Conservation (phyloP, 2,329 filamentous ascomycete genomes). For the Fusarium algeriense region DNA sequence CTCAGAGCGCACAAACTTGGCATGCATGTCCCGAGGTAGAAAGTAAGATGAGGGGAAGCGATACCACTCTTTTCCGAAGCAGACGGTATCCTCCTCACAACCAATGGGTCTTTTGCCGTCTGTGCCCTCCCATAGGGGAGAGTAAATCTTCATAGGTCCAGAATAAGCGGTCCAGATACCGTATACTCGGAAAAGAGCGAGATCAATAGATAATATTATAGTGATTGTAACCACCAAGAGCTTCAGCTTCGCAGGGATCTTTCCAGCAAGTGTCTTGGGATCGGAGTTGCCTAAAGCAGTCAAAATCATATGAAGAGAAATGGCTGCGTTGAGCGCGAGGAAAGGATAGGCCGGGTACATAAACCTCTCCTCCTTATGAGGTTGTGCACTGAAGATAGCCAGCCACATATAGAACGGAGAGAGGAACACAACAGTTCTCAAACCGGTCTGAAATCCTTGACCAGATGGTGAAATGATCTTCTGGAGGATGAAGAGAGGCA, state of each 20-base stretch:
- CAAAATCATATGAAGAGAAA: slow-evolving; percentile 84
- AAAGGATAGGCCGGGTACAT: slow-evolving; percentile 98
- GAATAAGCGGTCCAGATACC: slow-evolving; percentile 86
- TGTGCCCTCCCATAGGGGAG: slow-evolving; percentile 70
- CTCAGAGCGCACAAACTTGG: slow-evolving; percentile 91
- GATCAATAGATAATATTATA: slow-evolving; percentile 72
- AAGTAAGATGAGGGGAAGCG: slow-evolving; percentile 95
- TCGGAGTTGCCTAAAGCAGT: slow-evolving; percentile 78
- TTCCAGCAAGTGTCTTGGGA: slow-evolving; percentile 74
- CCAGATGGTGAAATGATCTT: slow-evolving; percentile 72
- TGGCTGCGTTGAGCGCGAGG: slow-evolving; percentile 86
- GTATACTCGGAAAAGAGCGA: slow-evolving; percentile 78
- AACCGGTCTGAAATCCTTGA: slow-evolving; percentile 74
- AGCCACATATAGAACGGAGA: slow-evolving; percentile 96
- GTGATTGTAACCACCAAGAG: slow-evolving; percentile 70
- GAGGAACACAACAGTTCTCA: slow-evolving; percentile 83
- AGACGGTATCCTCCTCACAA: slow-evolving; percentile 76
- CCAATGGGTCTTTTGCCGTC: slow-evolving; percentile 64
- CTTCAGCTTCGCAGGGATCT: slow-evolving; percentile 81
- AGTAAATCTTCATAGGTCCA: slow-evolving; percentile 80
- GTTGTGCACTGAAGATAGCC: slow-evolving; percentile 88
- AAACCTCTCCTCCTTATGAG: slow-evolving; percentile 98
- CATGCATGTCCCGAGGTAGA: slow-evolving; percentile 82
- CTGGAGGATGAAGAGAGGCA: slow-evolving; percentile 82
- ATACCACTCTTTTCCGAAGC: slow-evolving; percentile 98